Evolutionary conservation across 495 filamentous ascomycete species (phyloP), one percentile per base, ranked within the genome.

Genomic region (Lasiosphaeria miniovina): DNA sequence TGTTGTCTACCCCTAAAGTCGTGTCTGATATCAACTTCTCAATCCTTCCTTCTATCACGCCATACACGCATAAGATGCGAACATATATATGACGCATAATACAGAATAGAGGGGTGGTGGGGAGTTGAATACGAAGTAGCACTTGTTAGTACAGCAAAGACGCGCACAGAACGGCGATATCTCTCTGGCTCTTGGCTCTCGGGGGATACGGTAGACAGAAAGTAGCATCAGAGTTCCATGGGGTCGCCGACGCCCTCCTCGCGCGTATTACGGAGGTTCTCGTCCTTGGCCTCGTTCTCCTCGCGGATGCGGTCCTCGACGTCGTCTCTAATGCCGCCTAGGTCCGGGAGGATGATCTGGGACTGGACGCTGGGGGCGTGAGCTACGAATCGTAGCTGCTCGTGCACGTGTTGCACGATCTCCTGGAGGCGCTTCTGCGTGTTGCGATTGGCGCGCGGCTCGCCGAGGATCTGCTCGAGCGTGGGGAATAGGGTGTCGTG

Each of bases 291-390:
- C 38, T 88, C 82, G 15, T 76, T 78, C 60, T 91, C 86, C 69
- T 93, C 88, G 69, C 85, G 84, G 34, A 95, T 77, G 64, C 89
- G 81, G 59, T 85, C 81, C 69, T 97, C 92, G 1, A 92, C 85
- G 43, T 93, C 87, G 64, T 92, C 89, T 36, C 91, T 79, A 24
- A 93, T 73, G 4, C 81, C 84, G 57, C 84, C 78, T 38, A 96
- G 74, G 69, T 94, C 89, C 6, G 89, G 86, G 60, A 90, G 91
- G 55, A 97, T 89, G 57, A 86, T 79, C 65, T 85, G 82, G 77
- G 90, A 86, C 72, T 96, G 89, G 49, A 96, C 92, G 68, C 91
- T 94, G 3, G 94, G 95, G 3, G 90, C 89, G 31, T 84, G 80
- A 65, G 88, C 77, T 52, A 98, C 83, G 73, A 96, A 98, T 43